These are phyloP conservation scores for Prunus yedoensis DNA, from an alignment of 331 rosid species.

Conservation along the genomic window DNA sequence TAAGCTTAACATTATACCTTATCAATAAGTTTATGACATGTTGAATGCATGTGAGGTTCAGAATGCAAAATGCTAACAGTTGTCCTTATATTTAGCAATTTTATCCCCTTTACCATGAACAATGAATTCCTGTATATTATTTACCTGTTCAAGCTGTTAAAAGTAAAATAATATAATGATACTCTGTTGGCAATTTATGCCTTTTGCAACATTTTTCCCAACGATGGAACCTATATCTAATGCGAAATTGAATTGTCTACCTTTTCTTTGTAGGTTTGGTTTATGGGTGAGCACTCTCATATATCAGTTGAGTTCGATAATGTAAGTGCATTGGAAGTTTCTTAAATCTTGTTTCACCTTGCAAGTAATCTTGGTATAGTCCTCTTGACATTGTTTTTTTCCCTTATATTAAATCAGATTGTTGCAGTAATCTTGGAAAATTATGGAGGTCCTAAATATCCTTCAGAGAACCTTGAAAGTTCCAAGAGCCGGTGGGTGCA, in stretches of 20 bases:
- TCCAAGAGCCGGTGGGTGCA: constrained; percentile 48
- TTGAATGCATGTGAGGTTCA: not conserved
- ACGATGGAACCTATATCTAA: not conserved
- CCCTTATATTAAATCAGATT: constrained; percentile 47
- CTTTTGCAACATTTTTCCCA: not conserved
- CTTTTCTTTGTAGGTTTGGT: constrained; percentile 63
- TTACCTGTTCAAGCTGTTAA: not conserved
- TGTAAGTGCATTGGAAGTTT: constrained; percentile 51
- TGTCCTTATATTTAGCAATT: not conserved
- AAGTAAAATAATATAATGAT: not conserved
- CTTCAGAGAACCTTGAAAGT: constrained; percentile 33
- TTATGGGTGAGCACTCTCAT: constrained; percentile 91
- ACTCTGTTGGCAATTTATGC: not conserved
- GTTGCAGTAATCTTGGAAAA: constrained; percentile 87
- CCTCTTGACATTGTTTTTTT: constrained; percentile 12
- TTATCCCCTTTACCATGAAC: not conserved
- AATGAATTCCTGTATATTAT: not conserved
- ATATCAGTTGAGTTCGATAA: constrained; percentile 78
- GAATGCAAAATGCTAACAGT: not conserved
- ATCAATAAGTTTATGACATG: not conserved
- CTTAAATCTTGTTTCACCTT: constrained; percentile 26
- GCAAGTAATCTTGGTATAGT: not conserved
- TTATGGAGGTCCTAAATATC: constrained; percentile 48
- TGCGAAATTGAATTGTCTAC: constrained; percentile 1
- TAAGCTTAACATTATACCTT: not conserved